Evolutionary conservation across 192 early-diverging fungal genomes (phyloP).

Genomic region (Podila clonocystis): DNA sequence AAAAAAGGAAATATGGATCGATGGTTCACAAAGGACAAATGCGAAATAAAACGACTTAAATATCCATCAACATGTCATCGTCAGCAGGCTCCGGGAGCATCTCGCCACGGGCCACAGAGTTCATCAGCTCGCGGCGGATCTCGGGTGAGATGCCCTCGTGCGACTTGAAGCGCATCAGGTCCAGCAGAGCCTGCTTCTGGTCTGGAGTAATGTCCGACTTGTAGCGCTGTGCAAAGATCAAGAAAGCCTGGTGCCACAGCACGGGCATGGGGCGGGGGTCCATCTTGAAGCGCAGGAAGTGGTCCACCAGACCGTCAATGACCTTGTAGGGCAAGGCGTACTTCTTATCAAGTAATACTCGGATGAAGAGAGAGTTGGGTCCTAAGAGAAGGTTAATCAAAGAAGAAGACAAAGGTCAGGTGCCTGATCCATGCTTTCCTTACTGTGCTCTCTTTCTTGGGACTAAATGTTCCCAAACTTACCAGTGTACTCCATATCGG

Average conservation of each 20-base stretch:
- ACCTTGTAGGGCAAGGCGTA: constrained; percentile 98
- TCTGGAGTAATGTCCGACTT: constrained; percentile 95
- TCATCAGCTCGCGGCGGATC: constrained; percentile 89
- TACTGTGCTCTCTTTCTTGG: no score
- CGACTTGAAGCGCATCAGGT: constrained; percentile 79
- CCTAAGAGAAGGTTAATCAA: constrained; percentile 46
- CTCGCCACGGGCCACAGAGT: constrained; percentile 77
- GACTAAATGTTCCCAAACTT: constrained; percentile 2
- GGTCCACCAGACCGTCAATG: constrained; percentile 94
- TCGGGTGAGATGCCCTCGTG: constrained; percentile 92
- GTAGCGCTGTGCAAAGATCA: constrained; percentile 98
- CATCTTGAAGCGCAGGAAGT: constrained; percentile 91
- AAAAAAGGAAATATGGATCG: background rate
- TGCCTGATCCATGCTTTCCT: no score
- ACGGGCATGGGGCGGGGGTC: constrained; percentile 90
- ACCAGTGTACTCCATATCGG: constrained; percentile 98
- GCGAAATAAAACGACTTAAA: constrained; percentile 8
- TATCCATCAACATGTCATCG: constrained; percentile 58
- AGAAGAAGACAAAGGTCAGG: constrained; percentile 3
- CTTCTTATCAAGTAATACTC: constrained; percentile 97
- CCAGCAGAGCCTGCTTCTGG: constrained; percentile 92
- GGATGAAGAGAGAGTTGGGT: constrained; percentile 94
- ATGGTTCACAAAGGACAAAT: background rate
- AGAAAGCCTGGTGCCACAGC: constrained; percentile 96
- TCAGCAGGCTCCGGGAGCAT: constrained; percentile 67